Percentiles rank a stretch among this genome's conserved stretches.
Conservation (phyloP, 73 alveolate species). For the Stentor coeruleus region DNA sequence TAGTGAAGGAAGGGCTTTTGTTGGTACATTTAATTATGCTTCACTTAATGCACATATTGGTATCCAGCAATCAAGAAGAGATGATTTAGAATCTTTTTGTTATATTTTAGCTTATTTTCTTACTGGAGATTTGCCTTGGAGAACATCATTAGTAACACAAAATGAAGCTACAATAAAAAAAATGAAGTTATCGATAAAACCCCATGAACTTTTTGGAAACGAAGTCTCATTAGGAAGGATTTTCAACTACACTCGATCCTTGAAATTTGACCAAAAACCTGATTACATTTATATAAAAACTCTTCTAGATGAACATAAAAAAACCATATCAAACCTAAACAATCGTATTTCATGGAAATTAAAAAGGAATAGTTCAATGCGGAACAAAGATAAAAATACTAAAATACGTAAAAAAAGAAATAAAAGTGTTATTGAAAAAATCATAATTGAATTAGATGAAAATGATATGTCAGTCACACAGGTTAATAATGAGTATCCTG, state of each 20-base stretch:
- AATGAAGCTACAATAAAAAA: not conserved
- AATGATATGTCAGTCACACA: not conserved
- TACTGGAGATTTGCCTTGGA: slow-evolving; percentile 70
- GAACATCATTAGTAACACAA: not conserved
- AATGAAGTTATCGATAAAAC: not conserved
- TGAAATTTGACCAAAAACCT: not conserved
- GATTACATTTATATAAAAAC: not conserved
- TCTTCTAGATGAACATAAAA: not conserved
- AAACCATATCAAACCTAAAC: too few relatives aligned
- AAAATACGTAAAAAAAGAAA: not conserved
- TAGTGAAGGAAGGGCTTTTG: slow-evolving; percentile 44
- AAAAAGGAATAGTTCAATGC: not conserved
- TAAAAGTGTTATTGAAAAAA: too few relatives aligned
- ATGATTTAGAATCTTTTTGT: slow-evolving; percentile 38
- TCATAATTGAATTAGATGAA: not conserved
- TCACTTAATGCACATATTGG: slow-evolving; percentile 36
- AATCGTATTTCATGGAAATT: not conserved
- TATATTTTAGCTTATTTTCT: slow-evolving; percentile 53
- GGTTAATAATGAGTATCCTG: not conserved
- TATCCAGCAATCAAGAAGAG: slow-evolving; percentile 35
- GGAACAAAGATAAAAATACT: not conserved
- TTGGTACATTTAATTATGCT: slow-evolving; percentile 62
- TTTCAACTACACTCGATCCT: not conserved
- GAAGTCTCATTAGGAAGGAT: not conserved
- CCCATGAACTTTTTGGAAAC: not conserved